These are phyloP conservation scores for Hymenoscyphus fructigenus DNA, from an alignment of 2,329 filamentous ascomycete genomes.

Conservation along the genomic window DNA sequence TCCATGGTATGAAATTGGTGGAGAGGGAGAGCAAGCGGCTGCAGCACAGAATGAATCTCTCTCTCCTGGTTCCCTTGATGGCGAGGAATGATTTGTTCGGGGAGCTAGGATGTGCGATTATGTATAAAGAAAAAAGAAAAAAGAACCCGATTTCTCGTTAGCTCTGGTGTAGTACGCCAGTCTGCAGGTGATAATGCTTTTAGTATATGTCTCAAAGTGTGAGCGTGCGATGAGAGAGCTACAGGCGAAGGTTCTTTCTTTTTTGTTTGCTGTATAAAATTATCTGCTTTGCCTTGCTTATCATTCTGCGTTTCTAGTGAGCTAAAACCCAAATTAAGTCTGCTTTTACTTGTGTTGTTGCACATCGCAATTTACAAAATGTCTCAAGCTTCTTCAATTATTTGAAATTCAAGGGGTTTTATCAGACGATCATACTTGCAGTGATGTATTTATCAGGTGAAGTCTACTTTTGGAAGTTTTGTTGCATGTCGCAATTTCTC, in stretches of 20 bases:
- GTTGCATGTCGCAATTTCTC: no score
- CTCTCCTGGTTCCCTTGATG: neutral
- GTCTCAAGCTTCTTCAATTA: no score
- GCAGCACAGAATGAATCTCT: neutral
- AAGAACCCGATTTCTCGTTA: neutral
- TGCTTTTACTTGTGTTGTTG: no score
- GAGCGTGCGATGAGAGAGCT: neutral
- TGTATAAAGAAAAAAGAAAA: neutral
- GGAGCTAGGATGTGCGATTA: neutral
- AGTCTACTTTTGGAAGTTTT: no score
- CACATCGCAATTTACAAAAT: no score
- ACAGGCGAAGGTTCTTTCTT: neutral
- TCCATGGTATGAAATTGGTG: constrained; percentile 28
- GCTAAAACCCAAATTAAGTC: no score
- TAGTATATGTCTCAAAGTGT: neutral
- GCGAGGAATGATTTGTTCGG: neutral
- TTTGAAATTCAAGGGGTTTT: no score
- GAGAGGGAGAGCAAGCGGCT: constrained; percentile 17
- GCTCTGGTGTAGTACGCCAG: neutral
- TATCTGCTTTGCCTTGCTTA: no score
- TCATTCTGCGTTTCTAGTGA: no score
- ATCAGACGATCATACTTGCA: no score
- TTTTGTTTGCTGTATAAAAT: no score
- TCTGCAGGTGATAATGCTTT: neutral
- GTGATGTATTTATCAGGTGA: no score